phyloP scores from a whole-genome alignment of 2,329 filamentous ascomycete species.

The Hymenoscyphus fructigenus region DNA sequence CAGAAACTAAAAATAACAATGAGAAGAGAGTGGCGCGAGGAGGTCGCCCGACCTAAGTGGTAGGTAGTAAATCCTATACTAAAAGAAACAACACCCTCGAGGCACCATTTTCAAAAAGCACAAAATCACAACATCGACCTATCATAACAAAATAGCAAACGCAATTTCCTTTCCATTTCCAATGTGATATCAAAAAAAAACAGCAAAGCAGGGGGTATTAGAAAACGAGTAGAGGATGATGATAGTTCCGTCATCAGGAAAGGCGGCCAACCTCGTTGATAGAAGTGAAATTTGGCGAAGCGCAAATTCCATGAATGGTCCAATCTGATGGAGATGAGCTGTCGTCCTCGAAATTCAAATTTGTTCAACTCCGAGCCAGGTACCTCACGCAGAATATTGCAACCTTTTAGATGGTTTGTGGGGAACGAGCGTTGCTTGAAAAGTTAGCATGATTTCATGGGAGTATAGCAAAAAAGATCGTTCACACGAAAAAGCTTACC shows the following conservation, averaged over 20 bases:
- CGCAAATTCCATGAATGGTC: slow-evolving; percentile 36
- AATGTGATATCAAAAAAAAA: slow-evolving; percentile 27
- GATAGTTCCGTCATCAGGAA: slow-evolving; percentile 40
- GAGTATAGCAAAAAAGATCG: background rate
- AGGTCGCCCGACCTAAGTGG: slow-evolving; percentile 35
- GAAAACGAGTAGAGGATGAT: slow-evolving; percentile 41
- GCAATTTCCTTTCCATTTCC: slow-evolving; percentile 37
- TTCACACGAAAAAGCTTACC: slow-evolving; percentile 44
- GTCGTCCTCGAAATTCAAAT: slow-evolving; percentile 36
- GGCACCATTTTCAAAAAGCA: slow-evolving; percentile 10
- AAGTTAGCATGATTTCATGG: slow-evolving; percentile 6
- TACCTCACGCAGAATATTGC: slow-evolving; percentile 32
- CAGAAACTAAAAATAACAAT: slow-evolving; percentile 38
- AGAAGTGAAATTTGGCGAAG: slow-evolving; percentile 38
- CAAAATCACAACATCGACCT: slow-evolving; percentile 15
- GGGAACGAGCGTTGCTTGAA: slow-evolving; percentile 50
- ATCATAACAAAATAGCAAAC: slow-evolving; percentile 24
- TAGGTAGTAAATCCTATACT: slow-evolving; percentile 17
- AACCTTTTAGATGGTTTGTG: slow-evolving; percentile 50
- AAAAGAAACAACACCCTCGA: slow-evolving; percentile 22
- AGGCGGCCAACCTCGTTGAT: slow-evolving; percentile 47
- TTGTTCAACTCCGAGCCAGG: slow-evolving; percentile 35
- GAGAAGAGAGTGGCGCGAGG: slow-evolving; percentile 35
- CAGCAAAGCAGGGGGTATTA: slow-evolving; percentile 39
- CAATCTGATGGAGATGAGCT: slow-evolving; percentile 40